A percentile compares a stretch with the other conserved stretches of the same genome.
phyloP scores from a whole-genome alignment of 495 filamentous ascomycete species.

The Geopyxis carbonaria region DNA sequence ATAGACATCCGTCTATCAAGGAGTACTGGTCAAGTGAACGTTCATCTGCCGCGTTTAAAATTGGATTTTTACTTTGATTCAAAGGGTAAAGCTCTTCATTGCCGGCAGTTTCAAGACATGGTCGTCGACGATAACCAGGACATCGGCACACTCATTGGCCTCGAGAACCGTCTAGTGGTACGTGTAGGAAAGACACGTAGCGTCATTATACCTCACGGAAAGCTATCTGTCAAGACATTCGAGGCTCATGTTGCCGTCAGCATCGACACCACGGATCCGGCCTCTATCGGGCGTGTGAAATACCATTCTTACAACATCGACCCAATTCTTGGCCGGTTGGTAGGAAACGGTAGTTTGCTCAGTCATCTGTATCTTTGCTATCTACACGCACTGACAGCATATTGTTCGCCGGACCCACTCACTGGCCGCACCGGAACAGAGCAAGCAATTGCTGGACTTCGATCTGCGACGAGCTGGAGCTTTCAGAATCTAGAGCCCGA shows the following conservation, averaged over 20 bases:
- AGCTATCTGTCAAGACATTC: constrained; percentile 12
- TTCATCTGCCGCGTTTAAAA: constrained; percentile 34
- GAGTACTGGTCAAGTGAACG: constrained; percentile 3
- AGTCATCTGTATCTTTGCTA: constrained; percentile 38
- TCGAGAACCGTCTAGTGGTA: constrained; percentile 39
- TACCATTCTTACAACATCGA: constrained; percentile 34
- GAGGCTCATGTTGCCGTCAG: constrained; percentile 31
- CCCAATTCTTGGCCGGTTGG: constrained; percentile 31
- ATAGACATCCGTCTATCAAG: constrained; percentile 30
- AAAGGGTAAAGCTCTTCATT: constrained; percentile 27
- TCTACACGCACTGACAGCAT: constrained; percentile 45
- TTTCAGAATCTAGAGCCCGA: constrained; percentile 30
- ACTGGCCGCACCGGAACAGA: constrained; percentile 46
- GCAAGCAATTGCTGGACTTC: constrained; percentile 36
- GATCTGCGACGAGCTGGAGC: constrained; percentile 34
- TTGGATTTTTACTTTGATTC: constrained; percentile 32
- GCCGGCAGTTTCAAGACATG: constrained; percentile 39
- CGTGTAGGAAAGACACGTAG: constrained; percentile 24
- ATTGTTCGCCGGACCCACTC: constrained; percentile 40
- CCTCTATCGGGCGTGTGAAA: constrained; percentile 18
- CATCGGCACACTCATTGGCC: constrained; percentile 36
- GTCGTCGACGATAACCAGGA: constrained; percentile 35
- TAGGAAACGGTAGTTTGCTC: constrained; percentile 35
- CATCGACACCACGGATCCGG: constrained; percentile 17
- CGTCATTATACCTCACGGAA: constrained; percentile 37